phyloP scores from a whole-genome alignment of 2,329 filamentous ascomycete genomes.

The Dothiorella sarmentorum region DNA sequence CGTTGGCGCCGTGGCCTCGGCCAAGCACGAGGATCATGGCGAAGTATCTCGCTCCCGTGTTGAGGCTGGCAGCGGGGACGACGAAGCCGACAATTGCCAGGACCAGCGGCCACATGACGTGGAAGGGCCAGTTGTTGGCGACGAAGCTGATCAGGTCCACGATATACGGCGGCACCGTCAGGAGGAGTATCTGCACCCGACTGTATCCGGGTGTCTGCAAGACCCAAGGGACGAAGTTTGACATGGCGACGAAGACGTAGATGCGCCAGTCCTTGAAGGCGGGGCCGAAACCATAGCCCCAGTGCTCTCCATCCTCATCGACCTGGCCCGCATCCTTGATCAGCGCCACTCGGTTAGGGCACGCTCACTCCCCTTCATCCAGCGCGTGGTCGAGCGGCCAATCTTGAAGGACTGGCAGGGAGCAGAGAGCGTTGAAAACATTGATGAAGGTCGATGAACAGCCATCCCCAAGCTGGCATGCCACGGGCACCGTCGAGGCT shows the following conservation, averaged over 20 bases:
- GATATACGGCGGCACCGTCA: constrained; percentile 24
- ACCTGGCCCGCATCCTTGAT: too few species aligned
- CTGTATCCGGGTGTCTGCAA: constrained; percentile 37
- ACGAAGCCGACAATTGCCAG: constrained; percentile 31
- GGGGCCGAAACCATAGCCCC: too few species aligned
- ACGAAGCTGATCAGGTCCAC: constrained; percentile 26
- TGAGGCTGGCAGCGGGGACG: constrained; percentile 26
- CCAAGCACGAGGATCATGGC: constrained; percentile 32
- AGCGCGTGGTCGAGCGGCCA: too few species aligned
- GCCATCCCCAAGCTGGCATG: too few species aligned
- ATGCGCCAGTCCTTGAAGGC: too few species aligned
- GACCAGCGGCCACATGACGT: constrained; percentile 26
- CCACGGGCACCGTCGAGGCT: too few species aligned
- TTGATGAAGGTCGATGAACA: too few species aligned
- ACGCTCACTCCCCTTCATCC: too few species aligned
- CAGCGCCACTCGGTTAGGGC: too few species aligned
- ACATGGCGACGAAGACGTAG: constrained; percentile 24
- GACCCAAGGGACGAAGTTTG: constrained; percentile 34
- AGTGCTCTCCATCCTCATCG: too few species aligned
- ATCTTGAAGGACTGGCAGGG: too few species aligned
- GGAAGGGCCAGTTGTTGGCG: constrained; percentile 22
- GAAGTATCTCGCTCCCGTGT: constrained; percentile 30
- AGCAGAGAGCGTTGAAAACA: too few species aligned
- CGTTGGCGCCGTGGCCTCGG: constrained; percentile 28
- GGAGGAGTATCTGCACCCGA: constrained; percentile 32